Percentiles rank a stretch among this genome's conserved stretches.
phyloP scores from a whole-genome alignment of 2,329 filamentous ascomycete species.

The Aspergillus sp. region DNA sequence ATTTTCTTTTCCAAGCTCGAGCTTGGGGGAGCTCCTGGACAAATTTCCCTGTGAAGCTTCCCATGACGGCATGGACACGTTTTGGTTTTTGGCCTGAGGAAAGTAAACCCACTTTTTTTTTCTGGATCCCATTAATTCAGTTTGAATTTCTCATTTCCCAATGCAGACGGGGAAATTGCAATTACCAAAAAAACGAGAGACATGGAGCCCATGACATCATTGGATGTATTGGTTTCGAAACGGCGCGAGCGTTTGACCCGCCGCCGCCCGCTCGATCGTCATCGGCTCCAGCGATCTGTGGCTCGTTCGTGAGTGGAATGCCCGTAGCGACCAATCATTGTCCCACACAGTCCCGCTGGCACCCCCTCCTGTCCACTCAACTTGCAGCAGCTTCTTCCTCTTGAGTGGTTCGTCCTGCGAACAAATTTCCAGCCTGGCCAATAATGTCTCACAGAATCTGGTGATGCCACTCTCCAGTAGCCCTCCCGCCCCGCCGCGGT shows the following conservation, averaged over 20 bases:
- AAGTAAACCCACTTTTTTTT: neutral
- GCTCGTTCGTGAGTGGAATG: conserved; percentile 27
- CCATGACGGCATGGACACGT: neutral
- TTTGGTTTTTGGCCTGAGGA: neutral
- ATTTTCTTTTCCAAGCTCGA: neutral
- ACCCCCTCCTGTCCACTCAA: conserved; percentile 29
- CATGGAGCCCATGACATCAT: conserved; percentile 31
- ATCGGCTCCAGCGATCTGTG: conserved; percentile 36
- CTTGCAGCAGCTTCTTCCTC: conserved; percentile 10
- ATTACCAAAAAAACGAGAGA: too few species aligned
- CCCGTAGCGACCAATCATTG: too few species aligned
- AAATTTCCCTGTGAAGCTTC: neutral
- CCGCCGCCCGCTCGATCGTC: conserved; percentile 29
- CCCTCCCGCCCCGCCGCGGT: conserved; percentile 9
- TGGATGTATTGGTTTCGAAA: conserved; percentile 20
- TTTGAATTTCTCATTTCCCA: too few species aligned
- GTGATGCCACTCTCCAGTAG: neutral
- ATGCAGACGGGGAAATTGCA: too few species aligned
- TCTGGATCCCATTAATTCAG: too few species aligned
- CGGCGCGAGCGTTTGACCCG: conserved; percentile 33
- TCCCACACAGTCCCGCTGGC: conserved; percentile 8
- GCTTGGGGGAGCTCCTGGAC: neutral
- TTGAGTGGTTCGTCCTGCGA: conserved; percentile 6
- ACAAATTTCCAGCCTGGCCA: conserved; percentile 1
- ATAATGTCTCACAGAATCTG: neutral